phyloP scores from a whole-genome alignment of 805 yeast species.

The Ogataea wickerhamii region DNA sequence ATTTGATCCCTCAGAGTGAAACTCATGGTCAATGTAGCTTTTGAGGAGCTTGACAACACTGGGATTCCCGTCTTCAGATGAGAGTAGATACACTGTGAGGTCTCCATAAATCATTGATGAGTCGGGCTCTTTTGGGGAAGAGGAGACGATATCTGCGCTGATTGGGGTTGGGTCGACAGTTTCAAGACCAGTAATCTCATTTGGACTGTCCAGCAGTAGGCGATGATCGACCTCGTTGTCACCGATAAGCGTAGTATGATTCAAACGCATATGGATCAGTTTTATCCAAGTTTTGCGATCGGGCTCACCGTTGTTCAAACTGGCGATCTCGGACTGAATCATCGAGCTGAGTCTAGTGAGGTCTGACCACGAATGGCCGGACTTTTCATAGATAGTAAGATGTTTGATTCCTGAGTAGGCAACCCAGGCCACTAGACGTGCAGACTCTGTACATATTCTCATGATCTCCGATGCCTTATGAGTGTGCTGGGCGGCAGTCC shows the following conservation, averaged over 20 bases:
- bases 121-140: slow-evolving; percentile 10
- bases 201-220: background rate
- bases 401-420: slow-evolving; percentile 23
- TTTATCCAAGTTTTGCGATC: slow-evolving; percentile 21
- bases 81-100: slow-evolving; percentile 13
- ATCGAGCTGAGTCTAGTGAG: slow-evolving; percentile 22
- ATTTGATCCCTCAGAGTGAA: background rate
- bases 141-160: slow-evolving; percentile 9
- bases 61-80: slow-evolving; percentile 8
- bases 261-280: slow-evolving; percentile 19
- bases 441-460: slow-evolving; percentile 35
- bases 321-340: slow-evolving; percentile 24
- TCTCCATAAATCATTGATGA: slow-evolving; percentile 7
- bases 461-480: slow-evolving; percentile 42
- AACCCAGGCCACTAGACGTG: slow-evolving; percentile 32
- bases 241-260: slow-evolving; percentile 15
- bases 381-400: slow-evolving; percentile 27
- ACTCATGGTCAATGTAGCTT: slow-evolving; percentile 3
- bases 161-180: slow-evolving; percentile 15
- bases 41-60: slow-evolving; percentile 5
- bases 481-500: slow-evolving; percentile 35
- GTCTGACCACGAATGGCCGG: slow-evolving; percentile 31
- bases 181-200: slow-evolving; percentile 4
- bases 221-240: slow-evolving; percentile 8
- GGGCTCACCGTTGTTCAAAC: slow-evolving; percentile 16